Evolutionary conservation across 2,329 filamentous ascomycete species (phyloP).

Genomic region (Davidsoniella virescens): DNA sequence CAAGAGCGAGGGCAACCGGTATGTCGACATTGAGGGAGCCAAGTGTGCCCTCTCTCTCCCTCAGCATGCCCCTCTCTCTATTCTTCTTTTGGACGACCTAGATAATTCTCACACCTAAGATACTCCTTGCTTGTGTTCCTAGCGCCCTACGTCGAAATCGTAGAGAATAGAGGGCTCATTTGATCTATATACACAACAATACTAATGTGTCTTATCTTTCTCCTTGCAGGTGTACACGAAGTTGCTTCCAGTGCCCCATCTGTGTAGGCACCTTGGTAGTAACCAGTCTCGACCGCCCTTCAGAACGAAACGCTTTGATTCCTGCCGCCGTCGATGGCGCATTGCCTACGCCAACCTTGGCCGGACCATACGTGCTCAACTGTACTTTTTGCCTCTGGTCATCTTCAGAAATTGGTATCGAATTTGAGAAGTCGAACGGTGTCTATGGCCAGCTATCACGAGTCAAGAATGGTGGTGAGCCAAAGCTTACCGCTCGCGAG

Average conservation of each 20-base stretch:
- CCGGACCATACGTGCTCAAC: slow-evolving; percentile 56
- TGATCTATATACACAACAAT: background rate
- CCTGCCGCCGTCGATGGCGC: slow-evolving; percentile 25
- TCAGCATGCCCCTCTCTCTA: background rate
- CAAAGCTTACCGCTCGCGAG: slow-evolving; percentile 33
- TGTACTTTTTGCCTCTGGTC: slow-evolving; percentile 92
- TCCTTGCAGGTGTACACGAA: slow-evolving; percentile 59
- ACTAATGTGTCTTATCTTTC: background rate
- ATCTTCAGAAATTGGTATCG: slow-evolving; percentile 73
- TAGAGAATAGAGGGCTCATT: too few relatives aligned
- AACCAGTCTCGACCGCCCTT: slow-evolving; percentile 46
- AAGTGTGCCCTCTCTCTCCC: background rate
- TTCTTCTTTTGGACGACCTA: background rate
- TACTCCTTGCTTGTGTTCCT: background rate
- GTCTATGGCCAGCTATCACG: slow-evolving; percentile 67
- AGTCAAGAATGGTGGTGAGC: slow-evolving; percentile 44
- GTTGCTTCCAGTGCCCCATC: slow-evolving; percentile 87
- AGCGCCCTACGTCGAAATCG: too few relatives aligned
- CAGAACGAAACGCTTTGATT: slow-evolving; percentile 26
- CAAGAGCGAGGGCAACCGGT: slow-evolving; percentile 87
- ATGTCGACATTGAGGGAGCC: slow-evolving; percentile 18
- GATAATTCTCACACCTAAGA: too few relatives aligned
- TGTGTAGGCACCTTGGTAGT: slow-evolving; percentile 62
- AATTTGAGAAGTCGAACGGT: slow-evolving; percentile 77
- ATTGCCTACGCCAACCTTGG: slow-evolving; percentile 20